Evolutionary conservation across 23 red algal species (phyloP).

Genomic region (Cyanidiococcus yangmingshanensis): DNA sequence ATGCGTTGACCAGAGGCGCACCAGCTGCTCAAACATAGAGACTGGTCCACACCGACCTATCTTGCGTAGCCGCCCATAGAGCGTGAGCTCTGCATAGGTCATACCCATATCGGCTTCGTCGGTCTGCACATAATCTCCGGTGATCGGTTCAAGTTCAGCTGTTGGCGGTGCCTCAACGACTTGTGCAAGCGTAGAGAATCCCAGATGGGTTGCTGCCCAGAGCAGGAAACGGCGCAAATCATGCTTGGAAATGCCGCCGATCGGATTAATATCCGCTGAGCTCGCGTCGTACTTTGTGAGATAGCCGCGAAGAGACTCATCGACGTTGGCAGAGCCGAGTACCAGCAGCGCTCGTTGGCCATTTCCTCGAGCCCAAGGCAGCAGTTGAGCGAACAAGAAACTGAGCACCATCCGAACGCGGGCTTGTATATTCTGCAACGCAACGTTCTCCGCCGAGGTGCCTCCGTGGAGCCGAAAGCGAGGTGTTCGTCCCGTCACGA

Average conservation of each 20-base stretch:
- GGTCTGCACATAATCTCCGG: conserved; percentile 56
- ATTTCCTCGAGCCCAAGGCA: conserved; percentile 55
- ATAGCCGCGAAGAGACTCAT: conserved; percentile 91
- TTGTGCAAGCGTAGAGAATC: conserved; percentile 44
- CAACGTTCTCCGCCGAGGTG: conserved; percentile 64
- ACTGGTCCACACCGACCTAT: conserved; percentile 72
- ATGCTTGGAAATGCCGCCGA: conserved; percentile 82
- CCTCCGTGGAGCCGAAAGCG: conserved; percentile 66
- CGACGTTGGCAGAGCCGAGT: conserved; percentile 90
- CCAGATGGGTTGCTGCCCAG: conserved; percentile 57
- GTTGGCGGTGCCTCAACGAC: conserved; percentile 82
- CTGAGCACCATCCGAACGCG: conserved; percentile 82
- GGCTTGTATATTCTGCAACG: conserved; percentile 87
- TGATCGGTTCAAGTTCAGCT: conserved; percentile 89
- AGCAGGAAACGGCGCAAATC: conserved; percentile 67
- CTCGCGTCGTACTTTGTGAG: conserved; percentile 98
- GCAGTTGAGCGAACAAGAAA: conserved; percentile 81
- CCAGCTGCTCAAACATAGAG: conserved; percentile 54
- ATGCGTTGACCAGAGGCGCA: conserved; percentile 16
- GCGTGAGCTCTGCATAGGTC: conserved; percentile 82
- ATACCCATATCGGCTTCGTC: conserved; percentile 99
- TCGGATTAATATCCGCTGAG: conserved; percentile 93
- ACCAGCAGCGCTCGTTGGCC: conserved; percentile 54
- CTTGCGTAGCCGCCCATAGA: conserved; percentile 81
- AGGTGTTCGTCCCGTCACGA: conserved; percentile 35